Percentiles rank a stretch among this genome's conserved stretches.
These are phyloP conservation scores for Trypanosoma theileri DNA, from an alignment of 208 protist genomes.

Conservation along the genomic window DNA sequence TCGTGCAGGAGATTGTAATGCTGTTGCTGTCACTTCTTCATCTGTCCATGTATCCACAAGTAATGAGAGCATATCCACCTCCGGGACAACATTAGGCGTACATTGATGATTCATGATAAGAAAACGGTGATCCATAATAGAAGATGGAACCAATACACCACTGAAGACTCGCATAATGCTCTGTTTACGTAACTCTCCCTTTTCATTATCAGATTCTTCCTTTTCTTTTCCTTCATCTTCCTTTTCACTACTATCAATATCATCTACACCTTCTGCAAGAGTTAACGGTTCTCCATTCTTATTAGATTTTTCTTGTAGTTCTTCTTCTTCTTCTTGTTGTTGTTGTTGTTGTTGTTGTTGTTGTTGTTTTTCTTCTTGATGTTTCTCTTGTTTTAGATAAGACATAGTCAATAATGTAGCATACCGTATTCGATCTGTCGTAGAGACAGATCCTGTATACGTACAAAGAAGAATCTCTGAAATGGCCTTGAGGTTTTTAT, in stretches of 20 bases:
- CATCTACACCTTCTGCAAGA: neutral
- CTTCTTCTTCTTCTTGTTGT: neutral
- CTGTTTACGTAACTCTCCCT: neutral
- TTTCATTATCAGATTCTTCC: neutral
- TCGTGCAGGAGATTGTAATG: conserved; percentile 64
- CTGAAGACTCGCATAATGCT: conserved; percentile 20
- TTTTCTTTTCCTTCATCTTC: neutral
- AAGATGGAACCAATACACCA: conserved; percentile 46
- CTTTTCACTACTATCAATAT: neutral
- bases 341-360: conserved; percentile 1
- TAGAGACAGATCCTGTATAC: conserved; percentile 60
- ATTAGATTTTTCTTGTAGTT: neutral
- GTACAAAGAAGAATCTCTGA: conserved; percentile 39
- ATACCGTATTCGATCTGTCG: conserved; percentile 75
- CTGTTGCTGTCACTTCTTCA: conserved; percentile 51
- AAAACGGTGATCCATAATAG: conserved; percentile 56
- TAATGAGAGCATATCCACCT: conserved; percentile 81
- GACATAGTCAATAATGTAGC: conserved; percentile 64
- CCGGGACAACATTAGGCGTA: conserved; percentile 47
- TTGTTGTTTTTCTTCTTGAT: neutral
- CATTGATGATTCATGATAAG: conserved; percentile 59
- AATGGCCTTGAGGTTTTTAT: neutral
- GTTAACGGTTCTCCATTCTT: neutral
- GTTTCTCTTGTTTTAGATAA: conserved; percentile 40
- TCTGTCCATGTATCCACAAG: conserved; percentile 77